These are phyloP conservation scores for Obba rivulosa DNA, from an alignment of 768 basidiomycete species.

Conservation along the genomic window DNA sequence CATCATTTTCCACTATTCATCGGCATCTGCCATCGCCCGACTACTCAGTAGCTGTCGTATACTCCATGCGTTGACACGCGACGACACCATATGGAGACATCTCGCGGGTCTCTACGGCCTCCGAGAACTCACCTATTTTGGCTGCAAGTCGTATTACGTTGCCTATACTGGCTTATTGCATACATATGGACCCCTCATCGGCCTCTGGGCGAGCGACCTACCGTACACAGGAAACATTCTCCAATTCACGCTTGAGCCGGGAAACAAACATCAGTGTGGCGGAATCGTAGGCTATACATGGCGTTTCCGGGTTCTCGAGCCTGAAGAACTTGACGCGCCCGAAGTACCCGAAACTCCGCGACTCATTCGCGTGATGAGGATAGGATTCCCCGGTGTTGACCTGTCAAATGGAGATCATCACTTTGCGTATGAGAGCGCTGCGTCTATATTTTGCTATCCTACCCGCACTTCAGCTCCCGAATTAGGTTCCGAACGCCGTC, in stretches of 20 bases:
- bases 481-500: neutral
- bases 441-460: no score
- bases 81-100: slow-evolving; percentile 11
- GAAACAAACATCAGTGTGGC: neutral
- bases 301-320: slow-evolving; percentile 10
- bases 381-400: slow-evolving; percentile 4
- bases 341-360: slow-evolving; percentile 8
- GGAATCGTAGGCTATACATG: slow-evolving; percentile 11
- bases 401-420: neutral
- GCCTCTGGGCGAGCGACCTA: slow-evolving; percentile 15
- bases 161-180: slow-evolving; percentile 11
- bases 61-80: neutral
- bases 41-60: slow-evolving; percentile 11
- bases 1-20: slow-evolving; percentile 8
- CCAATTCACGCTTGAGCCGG: slow-evolving; percentile 5
- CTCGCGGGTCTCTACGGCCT: slow-evolving; percentile 8
- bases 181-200: slow-evolving; percentile 12
- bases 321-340: slow-evolving; percentile 9
- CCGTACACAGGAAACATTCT: slow-evolving; percentile 14
- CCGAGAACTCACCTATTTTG: slow-evolving; percentile 6
- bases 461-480: no score
- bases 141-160: slow-evolving; percentile 11
- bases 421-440: neutral
- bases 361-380: neutral
- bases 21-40: slow-evolving; percentile 11